Evolutionary conservation across 305 asterid genomes (phyloP).

Genomic region (Nicotiana rustica): DNA sequence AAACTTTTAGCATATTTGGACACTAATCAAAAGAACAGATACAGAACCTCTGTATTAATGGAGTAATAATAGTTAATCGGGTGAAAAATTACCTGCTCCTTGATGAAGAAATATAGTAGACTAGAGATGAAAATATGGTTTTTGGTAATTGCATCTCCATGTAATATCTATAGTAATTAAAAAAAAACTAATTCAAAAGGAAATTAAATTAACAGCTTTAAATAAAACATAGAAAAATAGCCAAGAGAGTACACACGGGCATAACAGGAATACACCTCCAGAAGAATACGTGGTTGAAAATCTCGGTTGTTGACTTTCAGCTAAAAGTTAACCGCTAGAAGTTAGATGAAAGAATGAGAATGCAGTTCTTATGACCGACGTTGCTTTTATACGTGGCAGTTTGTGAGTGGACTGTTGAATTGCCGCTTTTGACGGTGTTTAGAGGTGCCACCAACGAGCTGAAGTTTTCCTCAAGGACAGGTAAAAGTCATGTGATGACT

Average conservation of each 20-base stretch:
- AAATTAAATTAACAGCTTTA: too few species aligned
- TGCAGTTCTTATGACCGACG: not conserved
- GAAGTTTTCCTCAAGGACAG: not conserved
- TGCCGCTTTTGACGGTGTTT: not conserved
- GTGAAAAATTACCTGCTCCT: too few species aligned
- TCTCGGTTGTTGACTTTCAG: not conserved
- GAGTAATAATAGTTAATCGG: too few species aligned
- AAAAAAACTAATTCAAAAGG: too few species aligned
- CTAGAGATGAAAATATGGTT: too few species aligned
- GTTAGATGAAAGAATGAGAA: not conserved
- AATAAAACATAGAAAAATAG: too few species aligned
- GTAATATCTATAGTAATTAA: too few species aligned
- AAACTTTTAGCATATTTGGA: too few species aligned
- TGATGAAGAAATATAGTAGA: too few species aligned
- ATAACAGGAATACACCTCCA: not conserved
- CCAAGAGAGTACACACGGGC: not conserved
- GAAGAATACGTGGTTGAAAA: not conserved
- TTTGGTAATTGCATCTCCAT: too few species aligned
- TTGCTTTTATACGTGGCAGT: not conserved
- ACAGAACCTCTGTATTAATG: too few species aligned
- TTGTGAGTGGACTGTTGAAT: not conserved
- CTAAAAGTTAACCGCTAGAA: not conserved
- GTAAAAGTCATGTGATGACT: slow-evolving; percentile 21
- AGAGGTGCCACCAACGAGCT: not conserved
- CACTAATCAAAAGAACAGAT: too few species aligned